A percentile compares a stretch with the other conserved stretches of the same genome.
These are phyloP conservation scores for Phtheirospermum japonicum DNA, from an alignment of 257 asterid species.

Conservation along the genomic window DNA sequence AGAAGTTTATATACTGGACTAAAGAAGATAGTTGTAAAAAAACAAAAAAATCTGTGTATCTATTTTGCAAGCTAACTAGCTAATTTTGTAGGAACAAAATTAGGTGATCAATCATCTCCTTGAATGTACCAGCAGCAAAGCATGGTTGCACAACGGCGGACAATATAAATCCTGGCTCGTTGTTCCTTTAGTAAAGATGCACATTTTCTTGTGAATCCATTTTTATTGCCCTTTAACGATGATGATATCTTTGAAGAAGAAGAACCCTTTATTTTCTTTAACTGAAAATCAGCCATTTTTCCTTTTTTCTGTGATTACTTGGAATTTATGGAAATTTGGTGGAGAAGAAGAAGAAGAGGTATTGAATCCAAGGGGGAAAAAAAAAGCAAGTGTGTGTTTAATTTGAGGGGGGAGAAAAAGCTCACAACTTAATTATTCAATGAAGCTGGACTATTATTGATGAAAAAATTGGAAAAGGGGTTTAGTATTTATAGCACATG, in stretches of 20 bases:
- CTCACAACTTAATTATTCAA: no score
- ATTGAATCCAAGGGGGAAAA: neutral
- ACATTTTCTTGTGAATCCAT: neutral
- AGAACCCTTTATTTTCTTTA: no score
- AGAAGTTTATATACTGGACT: no score
- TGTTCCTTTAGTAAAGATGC: conserved; percentile 1
- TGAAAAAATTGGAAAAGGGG: neutral
- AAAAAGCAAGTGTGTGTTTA: neutral
- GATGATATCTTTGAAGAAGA: neutral
- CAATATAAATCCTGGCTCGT: neutral
- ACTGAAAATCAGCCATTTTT: neutral
- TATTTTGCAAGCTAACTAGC: no score
- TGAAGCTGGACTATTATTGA: neutral
- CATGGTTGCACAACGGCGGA: neutral
- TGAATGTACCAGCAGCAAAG: neutral
- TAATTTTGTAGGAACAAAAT: no score
- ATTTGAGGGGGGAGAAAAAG: neutral
- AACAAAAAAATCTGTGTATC: no score
- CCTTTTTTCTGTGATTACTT: neutral
- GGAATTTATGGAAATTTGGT: neutral
- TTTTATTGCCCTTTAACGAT: neutral
- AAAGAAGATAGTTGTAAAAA: no score
- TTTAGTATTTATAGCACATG: neutral
- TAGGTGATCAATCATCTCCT: neutral
- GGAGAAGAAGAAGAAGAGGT: neutral